Conservation (phyloP, 2,329 filamentous ascomycete genomes). For the Acephala macrosclerotiorum region DNA sequence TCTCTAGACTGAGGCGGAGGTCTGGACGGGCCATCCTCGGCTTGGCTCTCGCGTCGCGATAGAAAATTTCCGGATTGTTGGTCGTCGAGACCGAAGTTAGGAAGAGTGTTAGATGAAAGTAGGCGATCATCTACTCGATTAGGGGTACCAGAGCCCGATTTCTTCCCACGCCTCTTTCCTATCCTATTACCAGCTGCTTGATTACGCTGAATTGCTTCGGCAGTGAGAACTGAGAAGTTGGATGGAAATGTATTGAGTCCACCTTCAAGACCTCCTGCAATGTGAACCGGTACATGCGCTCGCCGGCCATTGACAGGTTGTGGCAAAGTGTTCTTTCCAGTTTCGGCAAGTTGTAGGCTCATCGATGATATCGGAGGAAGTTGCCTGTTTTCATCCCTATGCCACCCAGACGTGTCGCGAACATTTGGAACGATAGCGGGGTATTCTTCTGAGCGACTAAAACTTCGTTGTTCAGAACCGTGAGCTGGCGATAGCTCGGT, state of each 20-base stretch:
- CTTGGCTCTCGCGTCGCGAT: neutral
- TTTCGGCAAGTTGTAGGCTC: neutral
- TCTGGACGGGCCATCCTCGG: neutral
- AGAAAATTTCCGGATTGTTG: neutral
- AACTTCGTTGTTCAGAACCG: neutral
- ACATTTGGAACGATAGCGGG: neutral
- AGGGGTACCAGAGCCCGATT: neutral
- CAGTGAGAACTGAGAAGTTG: slow-evolving; percentile 17
- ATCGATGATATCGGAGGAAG: neutral
- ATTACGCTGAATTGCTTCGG: slow-evolving; percentile 15
- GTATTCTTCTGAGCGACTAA: neutral
- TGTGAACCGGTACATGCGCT: neutral
- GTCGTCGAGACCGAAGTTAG: neutral
- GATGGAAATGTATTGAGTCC: slow-evolving; percentile 21
- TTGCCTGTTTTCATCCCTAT: neutral
- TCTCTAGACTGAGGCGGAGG: neutral
- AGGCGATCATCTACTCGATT: neutral
- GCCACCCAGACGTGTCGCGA: neutral
- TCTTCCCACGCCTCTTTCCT: neutral
- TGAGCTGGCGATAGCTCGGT: neutral
- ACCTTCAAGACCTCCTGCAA: neutral
- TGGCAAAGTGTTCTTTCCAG: neutral
- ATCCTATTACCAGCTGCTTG: neutral
- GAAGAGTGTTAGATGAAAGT: neutral
- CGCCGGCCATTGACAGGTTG: neutral